These are phyloP conservation scores for Pogostemon cablin DNA, from an alignment of 257 asterid species.

Conservation along the genomic window DNA sequence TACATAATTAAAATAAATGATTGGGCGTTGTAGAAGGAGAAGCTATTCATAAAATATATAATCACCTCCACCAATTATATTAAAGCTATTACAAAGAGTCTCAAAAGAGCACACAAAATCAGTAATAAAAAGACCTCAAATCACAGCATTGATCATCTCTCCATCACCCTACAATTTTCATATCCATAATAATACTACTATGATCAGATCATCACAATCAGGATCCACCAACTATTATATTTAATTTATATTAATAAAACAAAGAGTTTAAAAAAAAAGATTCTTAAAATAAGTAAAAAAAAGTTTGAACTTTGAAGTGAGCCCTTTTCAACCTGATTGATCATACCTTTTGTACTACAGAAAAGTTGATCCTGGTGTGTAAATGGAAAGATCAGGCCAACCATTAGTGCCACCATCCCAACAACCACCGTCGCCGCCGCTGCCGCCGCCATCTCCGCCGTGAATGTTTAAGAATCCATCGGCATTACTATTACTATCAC, in stretches of 20 bases:
- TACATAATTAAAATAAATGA: too few relatives aligned
- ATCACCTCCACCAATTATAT: slow-evolving; percentile 28
- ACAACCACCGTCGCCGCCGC: slow-evolving; percentile 24
- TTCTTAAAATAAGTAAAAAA: slow-evolving; percentile 2
- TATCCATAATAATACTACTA: slow-evolving; percentile 25
- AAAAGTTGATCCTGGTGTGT: slow-evolving; percentile 70
- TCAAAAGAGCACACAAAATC: slow-evolving; percentile 34
- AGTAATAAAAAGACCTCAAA: slow-evolving; percentile 26
- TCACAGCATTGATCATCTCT: slow-evolving; percentile 26
- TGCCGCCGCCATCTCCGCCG: slow-evolving; percentile 46
- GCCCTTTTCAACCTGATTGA: slow-evolving; percentile 17
- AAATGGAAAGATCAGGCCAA: slow-evolving; percentile 86
- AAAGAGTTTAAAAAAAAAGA: background rate
- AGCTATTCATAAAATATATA: slow-evolving; percentile 18
- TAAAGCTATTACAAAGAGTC: slow-evolving; percentile 26
- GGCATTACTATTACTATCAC: slow-evolving; percentile 38
- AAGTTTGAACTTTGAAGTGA: slow-evolving; percentile 2
- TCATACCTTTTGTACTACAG: slow-evolving; percentile 39
- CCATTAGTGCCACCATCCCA: slow-evolving; percentile 50
- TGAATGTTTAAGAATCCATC: slow-evolving; percentile 54
- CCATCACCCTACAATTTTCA: slow-evolving; percentile 24
- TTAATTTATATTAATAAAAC: background rate
- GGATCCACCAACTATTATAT: slow-evolving; percentile 7
- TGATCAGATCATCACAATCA: slow-evolving; percentile 32
- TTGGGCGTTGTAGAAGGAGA: background rate